Evolutionary conservation across 176 grass and related monocot species (phyloP).

Genomic region (Puya raimondii): DNA sequence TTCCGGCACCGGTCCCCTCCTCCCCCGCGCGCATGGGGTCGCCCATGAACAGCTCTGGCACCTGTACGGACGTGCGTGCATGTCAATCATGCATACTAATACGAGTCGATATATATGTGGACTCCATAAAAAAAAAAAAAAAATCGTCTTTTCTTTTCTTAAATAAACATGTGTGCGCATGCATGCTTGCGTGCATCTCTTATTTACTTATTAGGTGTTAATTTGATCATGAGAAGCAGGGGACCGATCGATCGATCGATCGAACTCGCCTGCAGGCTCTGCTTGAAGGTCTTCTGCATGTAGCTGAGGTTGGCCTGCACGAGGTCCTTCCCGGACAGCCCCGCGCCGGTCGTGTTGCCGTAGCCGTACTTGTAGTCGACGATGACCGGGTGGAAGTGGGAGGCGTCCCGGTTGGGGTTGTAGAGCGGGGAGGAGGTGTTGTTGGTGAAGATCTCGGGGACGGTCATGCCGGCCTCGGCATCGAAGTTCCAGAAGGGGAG

Average conservation of each 20-base stretch:
- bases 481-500: constrained; percentile 50
- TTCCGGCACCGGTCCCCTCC: not conserved
- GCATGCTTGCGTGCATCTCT: too few relatives aligned
- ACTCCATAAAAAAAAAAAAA: too few relatives aligned
- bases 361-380: constrained; percentile 22
- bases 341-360: too few relatives aligned
- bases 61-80: not conserved
- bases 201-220: not conserved
- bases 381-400: constrained; percentile 1
- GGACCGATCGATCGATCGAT: not conserved
- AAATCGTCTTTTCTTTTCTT: too few relatives aligned
- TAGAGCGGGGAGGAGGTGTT: constrained; percentile 22
- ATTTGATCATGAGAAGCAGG: not conserved
- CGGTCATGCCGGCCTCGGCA: constrained; percentile 28
- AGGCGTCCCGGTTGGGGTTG: constrained; percentile 13
- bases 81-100: too few relatives aligned
- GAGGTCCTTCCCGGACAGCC: not conserved
- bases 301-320: constrained; percentile 1
- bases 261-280: constrained; percentile 13
- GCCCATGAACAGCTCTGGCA: constrained; percentile 18
- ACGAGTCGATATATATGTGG: too few relatives aligned
- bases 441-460: constrained; percentile 28
- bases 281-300: constrained; percentile 7
- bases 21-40: not conserved
- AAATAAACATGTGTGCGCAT: too few relatives aligned